These are phyloP conservation scores for Polytrichum formosum DNA, from an alignment of 225 moss, liverwort and hornwort genomes.

Conservation along the genomic window DNA sequence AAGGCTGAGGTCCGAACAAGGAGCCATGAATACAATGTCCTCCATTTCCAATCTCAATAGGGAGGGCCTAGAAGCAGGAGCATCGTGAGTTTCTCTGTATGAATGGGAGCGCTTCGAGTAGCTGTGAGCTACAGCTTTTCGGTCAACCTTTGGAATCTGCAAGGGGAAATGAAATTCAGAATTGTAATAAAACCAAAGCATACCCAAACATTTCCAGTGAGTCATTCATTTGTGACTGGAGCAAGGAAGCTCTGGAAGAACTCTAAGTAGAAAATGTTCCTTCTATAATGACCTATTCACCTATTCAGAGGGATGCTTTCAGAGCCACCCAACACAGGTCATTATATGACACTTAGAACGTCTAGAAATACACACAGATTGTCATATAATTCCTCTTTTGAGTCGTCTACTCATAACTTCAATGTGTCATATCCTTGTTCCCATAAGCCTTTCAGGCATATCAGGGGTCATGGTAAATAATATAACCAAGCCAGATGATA, in stretches of 20 bases:
- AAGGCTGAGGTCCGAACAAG: slow-evolving; percentile 58
- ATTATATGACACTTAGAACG: too few species aligned
- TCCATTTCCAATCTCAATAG: slow-evolving; percentile 52
- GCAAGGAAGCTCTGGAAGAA: not conserved
- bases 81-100: slow-evolving; percentile 22
- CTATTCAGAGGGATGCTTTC: too few species aligned
- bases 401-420: too few species aligned
- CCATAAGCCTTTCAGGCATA: too few species aligned
- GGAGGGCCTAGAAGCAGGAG: slow-evolving; percentile 22
- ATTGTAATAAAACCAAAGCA: not conserved
- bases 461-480: too few species aligned
- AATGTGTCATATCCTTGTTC: too few species aligned
- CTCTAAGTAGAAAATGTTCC: not conserved
- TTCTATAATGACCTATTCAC: too few species aligned
- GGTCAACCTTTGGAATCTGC: slow-evolving; percentile 48
- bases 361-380: too few species aligned
- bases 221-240: not conserved
- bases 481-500: too few species aligned
- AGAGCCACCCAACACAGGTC: too few species aligned
- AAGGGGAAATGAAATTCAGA: not conserved
- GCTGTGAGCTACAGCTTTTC: slow-evolving; percentile 21
- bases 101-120: slow-evolving; percentile 26
- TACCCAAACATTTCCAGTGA: not conserved
- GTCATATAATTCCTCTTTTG: too few species aligned
- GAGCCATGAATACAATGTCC: slow-evolving; percentile 49